phyloP scores from a whole-genome alignment of 768 basidiomycete genomes.

The Pholiota molesta region DNA sequence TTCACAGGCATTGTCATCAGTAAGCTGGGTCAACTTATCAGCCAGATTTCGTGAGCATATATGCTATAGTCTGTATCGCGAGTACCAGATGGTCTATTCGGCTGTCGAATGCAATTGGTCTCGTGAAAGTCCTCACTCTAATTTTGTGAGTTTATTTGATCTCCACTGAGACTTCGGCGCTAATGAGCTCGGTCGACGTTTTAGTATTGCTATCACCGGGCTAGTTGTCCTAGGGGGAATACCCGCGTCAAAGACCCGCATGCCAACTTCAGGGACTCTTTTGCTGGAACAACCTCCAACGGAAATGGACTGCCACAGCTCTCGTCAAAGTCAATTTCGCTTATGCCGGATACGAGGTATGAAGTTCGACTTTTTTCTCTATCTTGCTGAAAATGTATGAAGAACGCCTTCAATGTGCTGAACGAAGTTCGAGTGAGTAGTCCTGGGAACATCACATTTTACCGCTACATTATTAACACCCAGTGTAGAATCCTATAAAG shows the following conservation, averaged over 20 bases:
- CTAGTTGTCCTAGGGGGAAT: conserved; percentile 60
- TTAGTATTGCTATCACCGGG: conserved; percentile 53
- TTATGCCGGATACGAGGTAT: conserved; percentile 39
- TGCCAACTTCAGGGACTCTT: conserved; percentile 59
- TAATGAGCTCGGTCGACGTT: not conserved
- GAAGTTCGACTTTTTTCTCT: not conserved
- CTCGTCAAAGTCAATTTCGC: conserved; percentile 42
- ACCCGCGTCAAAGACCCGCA: conserved; percentile 60
- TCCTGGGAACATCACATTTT: not conserved
- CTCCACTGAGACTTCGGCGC: not conserved
- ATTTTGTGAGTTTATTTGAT: conserved; percentile 27
- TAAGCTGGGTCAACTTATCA: conserved; percentile 16
- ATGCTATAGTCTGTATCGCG: conserved; percentile 29
- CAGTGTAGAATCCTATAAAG: conserved; percentile 40
- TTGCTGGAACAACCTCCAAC: conserved; percentile 53
- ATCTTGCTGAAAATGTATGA: not conserved
- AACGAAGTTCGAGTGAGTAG: conserved; percentile 40
- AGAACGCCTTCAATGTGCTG: conserved; percentile 50
- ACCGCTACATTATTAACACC: too few relatives aligned
- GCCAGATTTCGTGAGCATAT: conserved; percentile 3
- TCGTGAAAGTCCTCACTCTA: conserved; percentile 35
- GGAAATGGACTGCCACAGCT: conserved; percentile 46
- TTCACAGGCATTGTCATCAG: conserved; percentile 34
- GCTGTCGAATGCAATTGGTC: conserved; percentile 35
- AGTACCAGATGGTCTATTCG: conserved; percentile 43